Conservation (phyloP, 768 basidiomycete genomes). For the Kockovaella imperatae region DNA sequence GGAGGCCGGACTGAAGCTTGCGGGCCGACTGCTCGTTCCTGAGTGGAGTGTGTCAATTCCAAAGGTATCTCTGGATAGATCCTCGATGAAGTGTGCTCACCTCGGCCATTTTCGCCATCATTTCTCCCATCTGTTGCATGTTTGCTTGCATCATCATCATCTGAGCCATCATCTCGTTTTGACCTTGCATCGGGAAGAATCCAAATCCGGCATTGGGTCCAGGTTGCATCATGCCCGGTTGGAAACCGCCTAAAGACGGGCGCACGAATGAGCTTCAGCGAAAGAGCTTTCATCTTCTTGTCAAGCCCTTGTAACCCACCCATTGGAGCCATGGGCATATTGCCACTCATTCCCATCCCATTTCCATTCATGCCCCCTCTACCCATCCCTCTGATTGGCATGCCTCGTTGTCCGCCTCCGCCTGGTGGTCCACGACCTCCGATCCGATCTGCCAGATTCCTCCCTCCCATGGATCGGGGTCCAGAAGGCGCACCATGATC, state of each 20-base stretch:
- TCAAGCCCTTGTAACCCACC: constrained; percentile 5
- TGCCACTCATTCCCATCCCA: constrained; percentile 11
- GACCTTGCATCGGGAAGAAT: constrained; percentile 28
- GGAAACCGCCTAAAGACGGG: constrained; percentile 14
- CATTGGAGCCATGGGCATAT: constrained; percentile 6
- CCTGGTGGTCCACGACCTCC: constrained; percentile 43
- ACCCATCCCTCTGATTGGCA: constrained; percentile 16
- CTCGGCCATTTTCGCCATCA: constrained; percentile 36
- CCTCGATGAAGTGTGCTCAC: constrained; percentile 9
- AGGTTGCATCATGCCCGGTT: constrained; percentile 21
- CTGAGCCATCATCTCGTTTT: constrained; percentile 67
- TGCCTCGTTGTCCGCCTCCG: constrained; percentile 5
- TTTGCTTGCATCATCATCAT: constrained; percentile 87
- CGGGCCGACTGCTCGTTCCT: constrained; percentile 1
- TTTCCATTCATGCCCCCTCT: constrained; percentile 3
- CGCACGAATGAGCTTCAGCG: background rate
- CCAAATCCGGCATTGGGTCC: constrained; percentile 17
- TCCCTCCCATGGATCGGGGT: constrained; percentile 69
- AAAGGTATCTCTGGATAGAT: background rate
- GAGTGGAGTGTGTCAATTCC: constrained; percentile 8
- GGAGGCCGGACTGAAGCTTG: constrained; percentile 19
- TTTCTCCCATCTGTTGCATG: constrained; percentile 52
- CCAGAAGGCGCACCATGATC: constrained; percentile 58
- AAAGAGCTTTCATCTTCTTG: background rate
- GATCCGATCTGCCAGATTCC: constrained; percentile 76